Conservation (phyloP, 1,284 basidiomycete genomes). For the Cutaneotrichosporon daszewskae region DNA sequence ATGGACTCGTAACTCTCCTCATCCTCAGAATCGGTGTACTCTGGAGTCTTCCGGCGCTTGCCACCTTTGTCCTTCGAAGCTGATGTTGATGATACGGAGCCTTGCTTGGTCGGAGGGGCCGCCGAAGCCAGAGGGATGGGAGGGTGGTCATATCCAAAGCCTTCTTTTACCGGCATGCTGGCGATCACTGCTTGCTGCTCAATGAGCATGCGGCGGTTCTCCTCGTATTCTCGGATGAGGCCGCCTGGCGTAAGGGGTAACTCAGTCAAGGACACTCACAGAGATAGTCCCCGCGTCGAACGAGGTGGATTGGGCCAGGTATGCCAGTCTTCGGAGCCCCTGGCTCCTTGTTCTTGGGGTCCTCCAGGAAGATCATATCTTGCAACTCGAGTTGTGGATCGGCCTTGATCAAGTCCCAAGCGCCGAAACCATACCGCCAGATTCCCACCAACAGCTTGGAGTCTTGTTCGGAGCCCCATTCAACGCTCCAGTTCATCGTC, state of each 20-base stretch:
- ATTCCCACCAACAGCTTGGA: conserved; percentile 91
- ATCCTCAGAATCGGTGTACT: conserved; percentile 82
- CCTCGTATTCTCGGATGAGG: conserved; percentile 83
- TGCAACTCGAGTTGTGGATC: conserved; percentile 76
- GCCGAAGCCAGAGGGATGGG: conserved; percentile 14
- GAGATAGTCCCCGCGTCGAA: conserved; percentile 92
- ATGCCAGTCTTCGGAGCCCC: conserved; percentile 52
- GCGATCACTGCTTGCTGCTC: conserved; percentile 54
- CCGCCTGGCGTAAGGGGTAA: no score
- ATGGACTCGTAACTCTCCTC: conserved; percentile 76
- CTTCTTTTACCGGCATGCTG: conserved; percentile 40
- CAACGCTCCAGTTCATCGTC: conserved; percentile 91
- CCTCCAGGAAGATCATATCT: conserved; percentile 96
- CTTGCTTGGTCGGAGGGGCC: conserved; percentile 1
- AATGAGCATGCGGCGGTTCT: conserved; percentile 69
- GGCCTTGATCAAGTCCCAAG: conserved; percentile 80
- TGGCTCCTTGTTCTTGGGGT: conserved; percentile 64
- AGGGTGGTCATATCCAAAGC: conserved; percentile 41
- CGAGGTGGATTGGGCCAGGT: conserved; percentile 94
- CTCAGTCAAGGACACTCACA: no score
- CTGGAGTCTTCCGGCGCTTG: conserved; percentile 81
- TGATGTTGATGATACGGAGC: background rate
- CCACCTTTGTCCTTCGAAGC: conserved; percentile 54
- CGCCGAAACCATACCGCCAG: conserved; percentile 89
- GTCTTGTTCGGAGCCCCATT: conserved; percentile 91